Evolutionary conservation across 116 monocot genomes (phyloP), one percentile per base, ranked within the genome.

Genomic region (Trichopus zeylanicus): DNA sequence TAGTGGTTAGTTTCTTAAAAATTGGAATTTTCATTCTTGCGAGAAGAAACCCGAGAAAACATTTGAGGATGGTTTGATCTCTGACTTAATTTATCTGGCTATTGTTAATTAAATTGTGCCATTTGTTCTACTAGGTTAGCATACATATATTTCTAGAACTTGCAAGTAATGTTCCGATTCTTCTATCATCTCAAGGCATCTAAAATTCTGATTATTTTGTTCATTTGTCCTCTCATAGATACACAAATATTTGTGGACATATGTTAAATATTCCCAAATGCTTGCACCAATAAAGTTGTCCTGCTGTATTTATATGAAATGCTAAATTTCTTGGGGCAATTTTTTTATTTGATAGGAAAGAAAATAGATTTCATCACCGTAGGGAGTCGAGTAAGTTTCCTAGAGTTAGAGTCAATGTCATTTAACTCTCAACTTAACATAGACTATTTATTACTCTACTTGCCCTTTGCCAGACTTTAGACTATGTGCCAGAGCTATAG

Each of bases 11-110:
- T 98, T 68, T 70, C 88, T 91, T 70, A 75, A 72, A 70, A 68
- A 77, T 63, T 98, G 98, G 91, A 85, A 91, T 73, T 91, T 91
- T 75, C 84, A 87, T 77, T 91, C 67, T 16, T 88, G 91, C n/a
- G 91, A 98, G 65, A 81, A 79, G 85, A 98, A 98, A 64, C 71
- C 85, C 63, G 91, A 85, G 8, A 80, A 82, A 55, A 79, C 88
- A 62, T 82, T 80, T 75, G 82, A 91, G 34, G 85, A 91, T 71
- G 98, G 98, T 98, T 75, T 75, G 98, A 32, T 29, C 55, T 42
- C 55, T 78, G 26, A 39, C 55, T 34, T 61, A 31, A 5, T 42
- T 6, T 39, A 51, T 54, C 47, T 65, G 57, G 46, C 21, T 63
- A 31, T 46, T n/a, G 30, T 59, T 56, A 33, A 19, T 39, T 49